Conservation (phyloP, 768 basidiomycete genomes). For the Agaricus sinodeliciosus region DNA sequence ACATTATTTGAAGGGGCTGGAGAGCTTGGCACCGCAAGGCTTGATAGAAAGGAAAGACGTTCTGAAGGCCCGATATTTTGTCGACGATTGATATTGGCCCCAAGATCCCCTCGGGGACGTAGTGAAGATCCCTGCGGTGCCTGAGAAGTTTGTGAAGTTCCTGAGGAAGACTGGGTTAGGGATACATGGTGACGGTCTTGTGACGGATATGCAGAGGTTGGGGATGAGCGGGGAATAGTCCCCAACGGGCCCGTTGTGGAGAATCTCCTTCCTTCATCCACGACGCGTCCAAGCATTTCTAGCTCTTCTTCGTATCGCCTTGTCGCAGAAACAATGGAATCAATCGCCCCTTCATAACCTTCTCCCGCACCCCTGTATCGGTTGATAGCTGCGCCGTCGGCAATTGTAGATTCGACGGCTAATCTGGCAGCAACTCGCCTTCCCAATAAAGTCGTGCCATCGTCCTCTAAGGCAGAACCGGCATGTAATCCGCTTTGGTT, state of each 20-base stretch:
- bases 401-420: slow-evolving; percentile 18
- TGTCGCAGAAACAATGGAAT: slow-evolving; percentile 9
- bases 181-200: not conserved
- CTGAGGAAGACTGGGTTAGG: slow-evolving; percentile 6
- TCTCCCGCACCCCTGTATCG: slow-evolving; percentile 3
- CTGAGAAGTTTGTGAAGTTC: slow-evolving; percentile 4
- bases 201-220: slow-evolving; percentile 7
- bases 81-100: slow-evolving; percentile 5
- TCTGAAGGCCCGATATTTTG: slow-evolving; percentile 17
- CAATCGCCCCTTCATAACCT: slow-evolving; percentile 3
- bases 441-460: slow-evolving; percentile 31
- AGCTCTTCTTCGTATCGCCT: slow-evolving; percentile 7
- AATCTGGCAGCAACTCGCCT: slow-evolving; percentile 34
- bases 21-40: slow-evolving; percentile 33
- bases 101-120: slow-evolving; percentile 1
- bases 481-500: slow-evolving; percentile 12
- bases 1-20: slow-evolving; percentile 26
- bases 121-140: not conserved
- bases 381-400: slow-evolving; percentile 13
- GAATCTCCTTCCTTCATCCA: not conserved
- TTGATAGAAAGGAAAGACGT: slow-evolving; percentile 34
- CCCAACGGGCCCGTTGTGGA: not conserved
- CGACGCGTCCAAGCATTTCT: not conserved
- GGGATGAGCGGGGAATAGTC: not conserved
- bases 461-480: slow-evolving; percentile 21